Evolutionary conservation across 441 rosid genomes (phyloP).

Genomic region (Raphanus hybrid): DNA sequence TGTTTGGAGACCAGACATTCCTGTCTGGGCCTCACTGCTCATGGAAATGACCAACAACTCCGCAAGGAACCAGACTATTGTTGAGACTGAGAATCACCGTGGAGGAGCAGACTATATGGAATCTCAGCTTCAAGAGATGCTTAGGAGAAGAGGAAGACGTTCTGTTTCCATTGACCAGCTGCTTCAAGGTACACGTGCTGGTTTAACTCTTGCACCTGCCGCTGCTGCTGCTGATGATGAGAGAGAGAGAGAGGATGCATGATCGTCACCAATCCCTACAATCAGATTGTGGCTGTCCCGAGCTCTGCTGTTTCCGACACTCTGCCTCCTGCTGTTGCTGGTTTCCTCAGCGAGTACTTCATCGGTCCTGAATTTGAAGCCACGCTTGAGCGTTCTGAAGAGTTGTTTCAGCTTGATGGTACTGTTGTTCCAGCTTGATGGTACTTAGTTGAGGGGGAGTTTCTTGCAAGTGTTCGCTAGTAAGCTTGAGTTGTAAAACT

Average conservation of each 20-base stretch:
- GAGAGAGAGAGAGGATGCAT: constrained; percentile 50
- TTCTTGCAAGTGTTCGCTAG: no score
- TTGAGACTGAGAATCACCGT: constrained; percentile 37
- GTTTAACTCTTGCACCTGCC: constrained; percentile 58
- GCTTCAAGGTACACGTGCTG: constrained; percentile 69
- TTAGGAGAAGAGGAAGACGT: constrained; percentile 71
- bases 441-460: no score
- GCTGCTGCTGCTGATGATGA: constrained; percentile 42
- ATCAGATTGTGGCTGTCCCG: constrained; percentile 63
- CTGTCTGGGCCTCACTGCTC: constrained; percentile 80
- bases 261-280: constrained; percentile 68
- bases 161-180: constrained; percentile 63
- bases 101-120: constrained; percentile 48
- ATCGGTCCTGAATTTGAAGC: constrained; percentile 62
- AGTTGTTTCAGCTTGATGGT: no score
- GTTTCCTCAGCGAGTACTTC: constrained; percentile 64
- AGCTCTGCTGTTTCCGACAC: constrained; percentile 55
- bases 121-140: constrained; percentile 59
- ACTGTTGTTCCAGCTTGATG: no score
- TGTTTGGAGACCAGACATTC: constrained; percentile 51
- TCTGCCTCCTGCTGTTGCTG: constrained; percentile 36
- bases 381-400: constrained; percentile 48
- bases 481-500: no score
- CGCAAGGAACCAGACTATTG: constrained; percentile 47
- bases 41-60: constrained; percentile 70